phyloP scores from a whole-genome alignment of 2,329 filamentous ascomycete species.

The Aureobasidium sp. region DNA sequence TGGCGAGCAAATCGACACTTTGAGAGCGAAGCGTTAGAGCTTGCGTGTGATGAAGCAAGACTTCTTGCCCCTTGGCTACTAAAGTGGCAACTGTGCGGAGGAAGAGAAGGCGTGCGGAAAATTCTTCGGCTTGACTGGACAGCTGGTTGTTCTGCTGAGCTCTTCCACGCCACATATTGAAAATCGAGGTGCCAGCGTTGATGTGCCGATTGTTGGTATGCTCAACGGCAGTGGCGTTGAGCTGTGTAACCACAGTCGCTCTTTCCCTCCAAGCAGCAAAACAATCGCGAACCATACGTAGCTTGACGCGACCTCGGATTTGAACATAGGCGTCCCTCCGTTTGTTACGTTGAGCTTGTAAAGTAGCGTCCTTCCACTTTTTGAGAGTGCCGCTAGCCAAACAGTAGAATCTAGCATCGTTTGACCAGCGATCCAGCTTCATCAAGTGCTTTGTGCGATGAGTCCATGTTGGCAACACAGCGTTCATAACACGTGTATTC shows the following conservation, averaged over 20 bases:
- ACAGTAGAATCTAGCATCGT: conserved; percentile 51
- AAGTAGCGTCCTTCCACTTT: conserved; percentile 45
- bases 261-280: conserved; percentile 35
- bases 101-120: conserved; percentile 19
- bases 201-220: conserved; percentile 31
- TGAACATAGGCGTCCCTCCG: conserved; percentile 50
- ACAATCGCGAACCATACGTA: conserved; percentile 43
- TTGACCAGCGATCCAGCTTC: conserved; percentile 47
- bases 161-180: conserved; percentile 33
- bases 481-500: conserved; percentile 34
- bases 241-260: conserved; percentile 26
- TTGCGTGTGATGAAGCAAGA: conserved; percentile 25
- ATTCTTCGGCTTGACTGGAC: conserved; percentile 28
- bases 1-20: conserved; percentile 32
- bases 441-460: conserved; percentile 36
- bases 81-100: background rate
- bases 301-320: conserved; percentile 48
- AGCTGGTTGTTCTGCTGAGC: conserved; percentile 20
- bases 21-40: conserved; percentile 42
- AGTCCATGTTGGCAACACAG: conserved; percentile 31
- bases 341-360: conserved; percentile 45
- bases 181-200: conserved; percentile 24
- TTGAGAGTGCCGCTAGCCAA: conserved; percentile 44
- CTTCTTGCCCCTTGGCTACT: conserved; percentile 2
- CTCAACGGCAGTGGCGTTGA: conserved; percentile 36